Conservation (phyloP, 2,329 filamentous ascomycete species). For the Aulographum hederae region DNA sequence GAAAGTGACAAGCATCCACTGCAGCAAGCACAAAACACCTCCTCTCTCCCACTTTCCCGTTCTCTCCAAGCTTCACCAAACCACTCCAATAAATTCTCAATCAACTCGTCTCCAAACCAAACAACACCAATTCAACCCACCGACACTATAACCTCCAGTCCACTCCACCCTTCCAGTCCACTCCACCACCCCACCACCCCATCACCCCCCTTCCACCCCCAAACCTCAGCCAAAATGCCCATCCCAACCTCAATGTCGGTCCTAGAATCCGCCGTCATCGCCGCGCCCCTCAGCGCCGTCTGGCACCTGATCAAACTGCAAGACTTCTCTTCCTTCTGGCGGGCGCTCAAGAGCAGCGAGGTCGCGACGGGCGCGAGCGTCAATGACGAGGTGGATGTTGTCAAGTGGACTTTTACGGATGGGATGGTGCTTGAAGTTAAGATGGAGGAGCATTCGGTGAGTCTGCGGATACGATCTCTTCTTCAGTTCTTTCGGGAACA, state of each 20-base stretch:
- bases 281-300: slow-evolving; percentile 44
- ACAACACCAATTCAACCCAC: too few species aligned
- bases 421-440: slow-evolving; percentile 51
- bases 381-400: slow-evolving; percentile 45
- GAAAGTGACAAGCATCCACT: too few species aligned
- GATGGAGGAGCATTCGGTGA: slow-evolving; percentile 56
- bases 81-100: too few species aligned
- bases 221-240: too few species aligned
- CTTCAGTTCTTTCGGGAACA: background rate
- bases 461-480: slow-evolving; percentile 9
- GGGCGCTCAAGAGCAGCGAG: slow-evolving; percentile 41
- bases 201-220: too few species aligned
- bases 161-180: too few species aligned
- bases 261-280: slow-evolving; percentile 48
- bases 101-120: too few species aligned
- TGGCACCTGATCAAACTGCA: slow-evolving; percentile 62
- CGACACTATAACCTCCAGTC: too few species aligned
- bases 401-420: slow-evolving; percentile 55
- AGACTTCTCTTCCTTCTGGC: slow-evolving; percentile 51
- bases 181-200: too few species aligned
- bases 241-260: slow-evolving; percentile 52
- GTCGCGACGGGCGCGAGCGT: slow-evolving; percentile 40
- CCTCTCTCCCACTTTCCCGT: too few species aligned
- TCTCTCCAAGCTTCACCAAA: too few species aligned
- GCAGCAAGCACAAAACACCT: too few species aligned